Percentiles rank a stretch among this genome's conserved stretches.
Conservation (phyloP, 2,329 filamentous ascomycete species). For the Penicillium sclerotigenum region DNA sequence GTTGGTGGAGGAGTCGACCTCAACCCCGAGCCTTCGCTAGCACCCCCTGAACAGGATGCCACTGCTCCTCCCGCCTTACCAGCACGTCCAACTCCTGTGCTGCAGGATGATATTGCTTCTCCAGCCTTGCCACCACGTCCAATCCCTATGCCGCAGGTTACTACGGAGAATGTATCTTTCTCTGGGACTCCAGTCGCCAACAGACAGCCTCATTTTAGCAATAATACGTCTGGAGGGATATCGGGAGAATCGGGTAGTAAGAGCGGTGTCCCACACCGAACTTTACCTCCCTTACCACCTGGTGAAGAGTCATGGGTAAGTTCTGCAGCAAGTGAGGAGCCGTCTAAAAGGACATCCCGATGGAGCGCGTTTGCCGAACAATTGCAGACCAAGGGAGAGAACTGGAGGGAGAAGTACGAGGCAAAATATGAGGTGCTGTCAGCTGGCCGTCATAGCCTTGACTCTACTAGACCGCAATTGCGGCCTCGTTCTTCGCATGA, state of each 20-base stretch:
- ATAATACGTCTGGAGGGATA: background rate
- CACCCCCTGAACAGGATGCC: slow-evolving; percentile 8
- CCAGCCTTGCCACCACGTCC: slow-evolving; percentile 23
- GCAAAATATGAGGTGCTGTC: slow-evolving; percentile 22
- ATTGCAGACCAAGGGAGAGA: slow-evolving; percentile 19
- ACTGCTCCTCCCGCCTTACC: slow-evolving; percentile 18
- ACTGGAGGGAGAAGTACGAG: slow-evolving; percentile 27
- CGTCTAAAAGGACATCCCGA: slow-evolving; percentile 22
- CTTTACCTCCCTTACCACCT: slow-evolving; percentile 30
- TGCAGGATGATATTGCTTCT: slow-evolving; percentile 12
- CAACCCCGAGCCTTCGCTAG: slow-evolving; percentile 2
- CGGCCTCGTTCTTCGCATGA: slow-evolving; percentile 23
- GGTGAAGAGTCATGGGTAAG: slow-evolving; percentile 21
- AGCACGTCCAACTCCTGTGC: slow-evolving; percentile 16
- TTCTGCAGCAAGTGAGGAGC: slow-evolving; percentile 4
- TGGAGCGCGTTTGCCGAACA: slow-evolving; percentile 33
- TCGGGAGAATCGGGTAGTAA: background rate
- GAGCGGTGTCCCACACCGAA: slow-evolving; percentile 18
- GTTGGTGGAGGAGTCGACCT: slow-evolving; percentile 20
- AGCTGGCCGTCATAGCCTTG: slow-evolving; percentile 31
- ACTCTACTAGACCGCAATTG: slow-evolving; percentile 26
- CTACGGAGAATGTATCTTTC: slow-evolving; percentile 23
- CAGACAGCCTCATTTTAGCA: background rate
- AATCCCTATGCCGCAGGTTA: slow-evolving; percentile 16
- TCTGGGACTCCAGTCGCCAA: slow-evolving; percentile 15